Base-by-base conservation (phyloP, 2,329 filamentous ascomycete genomes). In the Penicillium rolfsii region DNA sequence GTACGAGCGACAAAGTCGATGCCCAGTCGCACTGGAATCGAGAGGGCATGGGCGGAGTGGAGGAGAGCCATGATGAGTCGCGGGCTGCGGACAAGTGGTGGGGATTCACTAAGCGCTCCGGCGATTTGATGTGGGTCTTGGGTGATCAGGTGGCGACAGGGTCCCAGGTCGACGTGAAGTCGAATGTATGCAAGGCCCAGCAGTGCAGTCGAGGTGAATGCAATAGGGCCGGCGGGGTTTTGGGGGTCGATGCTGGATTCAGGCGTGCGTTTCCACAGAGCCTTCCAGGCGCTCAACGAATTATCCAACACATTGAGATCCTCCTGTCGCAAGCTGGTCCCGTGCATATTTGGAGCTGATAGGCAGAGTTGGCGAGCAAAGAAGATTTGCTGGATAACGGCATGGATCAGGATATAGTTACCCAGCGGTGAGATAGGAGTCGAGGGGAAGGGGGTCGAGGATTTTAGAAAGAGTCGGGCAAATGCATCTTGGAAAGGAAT, bases 221-320 rank as follows among this genome's bases (percentile, higher is more conserved):
- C 81, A 33, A 85, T 79, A 0, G 82, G 82, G 0, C 82, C 82
- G 4, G 82, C 81, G 3, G 81, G 80, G 19, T 83, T 83, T 49
- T 80, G 79, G 8, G 83, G 83, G 65, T 85, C 83, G 28, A 84
- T 79, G 57, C 80, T 81, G 3, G 83, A 84, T 65, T 85, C 82
- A 3, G 81, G 80, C 1, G 80, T 81, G 40, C 77, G 76, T 64
- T 83, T 82, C 83, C 83, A 85, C 35, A 80, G 76, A 11, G 76
- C 73, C 63, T 84, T 83, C 83, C 83, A 85, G 3, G 78, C 76
- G 55, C 76, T 75, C 14, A 85, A 69, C 3, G 83, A 82, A 24
- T 70, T 72, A 54, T 84, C 82, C 46, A 84, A 70, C 2, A 73
- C 70, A 14, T 75, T 70, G 26, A 82, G 70, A 60, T 82, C 79